These are phyloP conservation scores for Petunia secreta DNA, from an alignment of 257 asterid genomes.

Conservation along the genomic window DNA sequence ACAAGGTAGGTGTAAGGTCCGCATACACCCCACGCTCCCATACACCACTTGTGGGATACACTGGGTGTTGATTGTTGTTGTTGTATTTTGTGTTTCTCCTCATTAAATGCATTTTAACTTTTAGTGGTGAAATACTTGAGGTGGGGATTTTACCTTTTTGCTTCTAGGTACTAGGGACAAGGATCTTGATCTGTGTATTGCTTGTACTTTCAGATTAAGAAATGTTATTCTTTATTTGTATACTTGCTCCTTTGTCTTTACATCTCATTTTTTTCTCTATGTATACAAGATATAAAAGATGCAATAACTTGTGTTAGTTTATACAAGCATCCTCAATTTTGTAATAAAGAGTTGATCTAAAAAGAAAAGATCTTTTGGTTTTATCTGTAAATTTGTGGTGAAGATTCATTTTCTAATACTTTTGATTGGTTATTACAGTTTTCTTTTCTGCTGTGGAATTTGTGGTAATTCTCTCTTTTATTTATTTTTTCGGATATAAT, in stretches of 20 bases:
- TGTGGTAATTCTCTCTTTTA: background rate
- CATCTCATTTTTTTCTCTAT: background rate
- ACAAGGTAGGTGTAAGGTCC: too few relatives aligned
- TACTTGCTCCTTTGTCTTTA: conserved; percentile 23
- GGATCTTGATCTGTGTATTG: conserved; percentile 31
- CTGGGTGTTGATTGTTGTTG: background rate
- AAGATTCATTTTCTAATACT: background rate
- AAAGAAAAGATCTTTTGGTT: background rate
- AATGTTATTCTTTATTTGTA: conserved; percentile 20
- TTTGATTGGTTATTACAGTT: background rate
- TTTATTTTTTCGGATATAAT: background rate
- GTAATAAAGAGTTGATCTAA: background rate
- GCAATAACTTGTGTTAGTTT: background rate
- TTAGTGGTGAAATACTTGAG: conserved; percentile 30
- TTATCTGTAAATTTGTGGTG: background rate
- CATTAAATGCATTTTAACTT: conserved; percentile 33
- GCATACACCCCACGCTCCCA: too few relatives aligned
- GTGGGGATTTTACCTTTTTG: conserved; percentile 32
- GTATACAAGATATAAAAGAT: background rate
- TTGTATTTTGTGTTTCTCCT: conserved; percentile 28
- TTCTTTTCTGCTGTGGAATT: background rate
- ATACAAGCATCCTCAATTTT: background rate
- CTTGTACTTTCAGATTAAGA: conserved; percentile 25
- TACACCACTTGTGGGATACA: too few relatives aligned
- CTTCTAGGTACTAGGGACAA: conserved; percentile 32